Conservation (phyloP, 2,329 filamentous ascomycete genomes). For the Penicillium hordei region DNA sequence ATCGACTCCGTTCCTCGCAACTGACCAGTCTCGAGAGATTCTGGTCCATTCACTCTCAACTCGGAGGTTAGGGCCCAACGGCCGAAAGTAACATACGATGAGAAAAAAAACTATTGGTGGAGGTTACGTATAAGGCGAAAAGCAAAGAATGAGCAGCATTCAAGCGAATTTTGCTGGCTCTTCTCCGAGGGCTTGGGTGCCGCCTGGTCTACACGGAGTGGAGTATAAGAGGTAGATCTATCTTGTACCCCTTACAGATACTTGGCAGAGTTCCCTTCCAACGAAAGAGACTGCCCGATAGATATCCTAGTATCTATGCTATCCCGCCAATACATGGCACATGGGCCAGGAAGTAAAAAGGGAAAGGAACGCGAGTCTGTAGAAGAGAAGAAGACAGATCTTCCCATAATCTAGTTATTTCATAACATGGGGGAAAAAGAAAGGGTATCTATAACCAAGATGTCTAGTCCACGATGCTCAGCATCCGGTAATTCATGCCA, state of each 20-base stretch:
- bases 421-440: neutral
- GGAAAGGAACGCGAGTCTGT: neutral
- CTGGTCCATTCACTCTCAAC: too few species aligned
- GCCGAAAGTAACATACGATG: too few species aligned
- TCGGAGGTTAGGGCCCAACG: too few species aligned
- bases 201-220: neutral
- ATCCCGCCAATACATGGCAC: too few species aligned
- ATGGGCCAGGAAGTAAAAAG: neutral
- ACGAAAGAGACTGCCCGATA: too few species aligned
- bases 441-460: slow-evolving; percentile 18
- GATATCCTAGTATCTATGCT: too few species aligned
- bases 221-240: neutral
- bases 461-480: neutral
- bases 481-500: slow-evolving; percentile 1
- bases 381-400: neutral
- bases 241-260: neutral
- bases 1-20: too few species aligned
- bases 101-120: neutral
- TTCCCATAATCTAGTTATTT: neutral
- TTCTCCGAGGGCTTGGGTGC: neutral
- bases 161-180: neutral
- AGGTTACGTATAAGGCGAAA: neutral
- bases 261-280: neutral
- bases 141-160: neutral
- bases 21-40: too few species aligned